Base-by-base conservation (phyloP, 176 grass and related monocot species). In the Cenchrus fungigraminus region DNA sequence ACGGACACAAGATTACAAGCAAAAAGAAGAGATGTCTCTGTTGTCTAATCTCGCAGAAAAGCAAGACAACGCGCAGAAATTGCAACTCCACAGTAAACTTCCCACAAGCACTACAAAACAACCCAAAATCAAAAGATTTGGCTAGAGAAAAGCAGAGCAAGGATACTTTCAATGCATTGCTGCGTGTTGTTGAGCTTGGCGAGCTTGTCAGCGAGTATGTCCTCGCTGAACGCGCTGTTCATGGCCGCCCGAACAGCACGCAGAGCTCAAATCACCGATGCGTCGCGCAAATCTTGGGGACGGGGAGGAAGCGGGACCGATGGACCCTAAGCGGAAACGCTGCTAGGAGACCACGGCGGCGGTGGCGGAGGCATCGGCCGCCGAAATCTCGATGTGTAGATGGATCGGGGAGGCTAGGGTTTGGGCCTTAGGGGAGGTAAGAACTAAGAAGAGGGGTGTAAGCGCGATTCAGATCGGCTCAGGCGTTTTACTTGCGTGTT, bases 91-190 rank as follows among this genome's bases (percentile, higher is more conserved):
- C 29, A 61, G 28, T 19, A 45, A 68, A 87, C 50, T 79, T 60
- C 12, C 12, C 6, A 3, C 37, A 59, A 82, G 42, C 67, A 56
- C 74, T 47, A 56, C 63, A 57, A 52, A 77, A 82, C 62, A 40
- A n/a, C 47, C 16, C 72, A 85, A 87, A 75, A 61, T 77, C 67
- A 32, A 6, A 64, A 78, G 42, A 59, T 61, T 87, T 75, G 20
- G 37, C 16, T 12, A n/a, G 4, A 80, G 16, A 87, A 83, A 71
- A 79, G 13, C 6, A 82, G 54, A 4, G 40, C 29, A 95, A 99
- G 91, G 93, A 96, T 99, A 99, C 97, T 99, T 75, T 99, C 91
- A 62, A 99, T 96, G 88, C 91, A 99, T 89, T 99, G 97, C 82
- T 99, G 97, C 82, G 97, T 96, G 86, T 92, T 99, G 78, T 99